phyloP scores from a whole-genome alignment of 805 yeast genomes.

The Sungouiella blattae region DNA sequence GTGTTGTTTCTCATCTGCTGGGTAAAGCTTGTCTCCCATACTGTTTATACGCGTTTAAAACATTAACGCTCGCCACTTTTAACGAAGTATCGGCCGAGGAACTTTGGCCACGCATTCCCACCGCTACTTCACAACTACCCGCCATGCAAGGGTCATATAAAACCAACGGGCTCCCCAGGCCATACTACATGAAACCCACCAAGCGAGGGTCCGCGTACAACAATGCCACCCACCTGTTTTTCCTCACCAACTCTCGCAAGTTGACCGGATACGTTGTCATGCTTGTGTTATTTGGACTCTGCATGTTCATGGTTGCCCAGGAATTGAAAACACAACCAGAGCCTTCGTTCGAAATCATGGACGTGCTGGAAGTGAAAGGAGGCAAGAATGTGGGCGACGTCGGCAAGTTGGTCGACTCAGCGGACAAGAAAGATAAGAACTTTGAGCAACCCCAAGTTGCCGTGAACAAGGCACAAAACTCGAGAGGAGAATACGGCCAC shows the following conservation, averaged over 20 bases:
- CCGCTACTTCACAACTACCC: too few species aligned
- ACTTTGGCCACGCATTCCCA: too few species aligned
- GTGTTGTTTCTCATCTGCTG: too few species aligned
- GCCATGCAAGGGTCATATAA: slow-evolving; percentile 44
- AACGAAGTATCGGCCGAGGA: too few species aligned
- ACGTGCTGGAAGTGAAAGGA: slow-evolving; percentile 7
- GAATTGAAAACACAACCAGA: slow-evolving; percentile 29
- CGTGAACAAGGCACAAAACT: slow-evolving; percentile 33
- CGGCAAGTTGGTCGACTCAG: slow-evolving; percentile 24
- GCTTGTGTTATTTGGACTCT: slow-evolving; percentile 30
- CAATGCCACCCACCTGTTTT: slow-evolving; percentile 26
- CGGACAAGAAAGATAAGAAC: slow-evolving; percentile 30
- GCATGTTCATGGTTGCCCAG: slow-evolving; percentile 34
- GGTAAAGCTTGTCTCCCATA: too few species aligned
- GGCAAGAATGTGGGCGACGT: slow-evolving; percentile 24
- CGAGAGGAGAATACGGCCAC: slow-evolving; percentile 36
- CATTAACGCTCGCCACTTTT: too few species aligned
- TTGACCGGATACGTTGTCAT: slow-evolving; percentile 35
- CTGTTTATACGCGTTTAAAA: too few species aligned
- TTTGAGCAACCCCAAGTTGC: slow-evolving; percentile 34
- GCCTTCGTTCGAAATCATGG: slow-evolving; percentile 25
- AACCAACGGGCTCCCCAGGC: slow-evolving; percentile 42
- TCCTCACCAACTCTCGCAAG: slow-evolving; percentile 37
- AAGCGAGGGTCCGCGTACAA: slow-evolving; percentile 35
- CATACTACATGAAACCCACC: slow-evolving; percentile 44